Evolutionary conservation across 2,329 filamentous ascomycete genomes (phyloP).

Genomic region (Cladosporium sp.): DNA sequence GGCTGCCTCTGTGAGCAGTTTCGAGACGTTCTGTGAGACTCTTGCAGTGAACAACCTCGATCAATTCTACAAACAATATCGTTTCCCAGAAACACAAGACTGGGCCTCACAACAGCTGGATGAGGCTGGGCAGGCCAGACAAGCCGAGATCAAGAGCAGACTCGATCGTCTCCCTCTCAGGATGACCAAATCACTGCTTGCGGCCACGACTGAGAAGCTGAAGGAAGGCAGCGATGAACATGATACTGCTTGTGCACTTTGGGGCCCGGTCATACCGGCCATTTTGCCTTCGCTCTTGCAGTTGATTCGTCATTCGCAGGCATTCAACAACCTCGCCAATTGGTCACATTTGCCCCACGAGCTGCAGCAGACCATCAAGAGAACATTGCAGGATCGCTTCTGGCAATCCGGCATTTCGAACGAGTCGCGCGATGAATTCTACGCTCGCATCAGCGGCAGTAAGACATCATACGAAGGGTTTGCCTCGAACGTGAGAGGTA

Average conservation of each 20-base stretch:
- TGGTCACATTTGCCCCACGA: conserved; percentile 74
- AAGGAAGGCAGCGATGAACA: conserved; percentile 69
- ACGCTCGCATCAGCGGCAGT: conserved; percentile 82
- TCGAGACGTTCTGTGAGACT: conserved; percentile 72
- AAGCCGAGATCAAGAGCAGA: conserved; percentile 71
- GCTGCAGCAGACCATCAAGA: conserved; percentile 69
- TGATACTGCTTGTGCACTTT: conserved; percentile 71
- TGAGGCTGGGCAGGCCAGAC: conserved; percentile 70
- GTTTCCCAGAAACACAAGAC: conserved; percentile 71
- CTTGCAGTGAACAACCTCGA: conserved; percentile 77
- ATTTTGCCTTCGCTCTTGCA: conserved; percentile 84
- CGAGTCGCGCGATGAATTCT: conserved; percentile 95
- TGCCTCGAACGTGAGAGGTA: conserved; percentile 84
- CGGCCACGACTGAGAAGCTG: conserved; percentile 84
- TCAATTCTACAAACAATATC: conserved; percentile 67
- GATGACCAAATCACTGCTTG: conserved; percentile 85
- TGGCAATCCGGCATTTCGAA: conserved; percentile 98
- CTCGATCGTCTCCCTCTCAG: conserved; percentile 73
- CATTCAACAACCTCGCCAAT: conserved; percentile 79
- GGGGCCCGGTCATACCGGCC: conserved; percentile 73
- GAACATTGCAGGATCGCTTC: conserved; percentile 88
- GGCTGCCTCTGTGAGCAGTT: conserved; percentile 64
- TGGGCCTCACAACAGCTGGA: conserved; percentile 79
- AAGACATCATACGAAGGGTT: conserved; percentile 88
- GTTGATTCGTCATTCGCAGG: conserved; percentile 83